Percentiles rank a stretch among this genome's conserved stretches.
Evolutionary conservation across 2,329 filamentous ascomycete genomes (phyloP).

Genomic region (Periconia digitata): DNA sequence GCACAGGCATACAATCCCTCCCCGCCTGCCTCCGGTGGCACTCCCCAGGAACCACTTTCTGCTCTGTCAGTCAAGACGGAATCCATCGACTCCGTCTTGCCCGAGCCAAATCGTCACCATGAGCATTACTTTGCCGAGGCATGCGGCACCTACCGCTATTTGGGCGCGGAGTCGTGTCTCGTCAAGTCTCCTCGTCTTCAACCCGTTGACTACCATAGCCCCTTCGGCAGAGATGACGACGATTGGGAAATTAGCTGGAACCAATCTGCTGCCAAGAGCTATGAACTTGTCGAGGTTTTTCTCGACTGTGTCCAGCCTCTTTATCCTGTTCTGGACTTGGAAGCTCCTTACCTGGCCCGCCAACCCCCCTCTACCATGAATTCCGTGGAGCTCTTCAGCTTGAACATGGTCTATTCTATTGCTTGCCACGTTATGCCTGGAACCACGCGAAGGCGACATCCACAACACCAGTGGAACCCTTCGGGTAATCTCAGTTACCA

Average conservation of each 20-base stretch:
- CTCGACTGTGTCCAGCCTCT: slow-evolving; percentile 27
- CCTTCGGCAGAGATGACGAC: slow-evolving; percentile 22
- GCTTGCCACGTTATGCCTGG: slow-evolving; percentile 35
- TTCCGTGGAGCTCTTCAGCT: slow-evolving; percentile 28
- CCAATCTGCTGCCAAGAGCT: slow-evolving; percentile 24
- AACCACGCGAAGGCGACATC: slow-evolving; percentile 22
- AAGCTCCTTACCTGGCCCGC: slow-evolving; percentile 25
- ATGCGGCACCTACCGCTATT: slow-evolving; percentile 36
- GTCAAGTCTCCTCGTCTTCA: slow-evolving; percentile 33
- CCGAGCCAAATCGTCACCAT: slow-evolving; percentile 19
- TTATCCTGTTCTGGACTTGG: slow-evolving; percentile 27
- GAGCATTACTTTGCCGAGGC: slow-evolving; percentile 40
- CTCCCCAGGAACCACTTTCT: slow-evolving; percentile 11
- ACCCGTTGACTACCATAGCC: slow-evolving; percentile 15
- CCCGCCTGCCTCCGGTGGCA: slow-evolving; percentile 18
- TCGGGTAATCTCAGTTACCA: slow-evolving; percentile 31
- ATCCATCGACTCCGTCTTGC: slow-evolving; percentile 9
- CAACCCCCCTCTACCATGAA: slow-evolving; percentile 26
- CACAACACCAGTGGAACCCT: slow-evolving; percentile 22
- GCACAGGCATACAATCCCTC: slow-evolving; percentile 18
- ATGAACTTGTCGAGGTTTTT: slow-evolving; percentile 35
- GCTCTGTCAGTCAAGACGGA: slow-evolving; percentile 15
- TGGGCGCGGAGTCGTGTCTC: slow-evolving; percentile 37
- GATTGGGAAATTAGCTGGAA: slow-evolving; percentile 26
- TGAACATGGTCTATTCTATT: slow-evolving; percentile 42